These are phyloP conservation scores for Boletus tylopilopsis DNA, from an alignment of 768 basidiomycete species.

Conservation along the genomic window DNA sequence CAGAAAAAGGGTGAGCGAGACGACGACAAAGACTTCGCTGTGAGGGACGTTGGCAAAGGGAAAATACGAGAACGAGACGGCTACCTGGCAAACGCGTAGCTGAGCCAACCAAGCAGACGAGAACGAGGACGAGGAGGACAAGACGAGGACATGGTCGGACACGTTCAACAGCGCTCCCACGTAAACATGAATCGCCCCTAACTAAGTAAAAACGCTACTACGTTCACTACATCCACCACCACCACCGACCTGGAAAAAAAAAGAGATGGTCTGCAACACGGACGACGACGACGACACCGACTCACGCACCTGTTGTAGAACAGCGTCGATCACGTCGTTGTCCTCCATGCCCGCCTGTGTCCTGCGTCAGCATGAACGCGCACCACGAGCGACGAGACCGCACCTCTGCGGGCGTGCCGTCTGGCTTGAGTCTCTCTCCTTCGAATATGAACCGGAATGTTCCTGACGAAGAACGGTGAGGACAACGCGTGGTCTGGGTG, in stretches of 20 bases:
- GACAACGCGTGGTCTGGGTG: not conserved
- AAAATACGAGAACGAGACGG: not conserved
- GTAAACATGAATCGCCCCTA: not conserved
- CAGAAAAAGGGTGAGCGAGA: conserved; percentile 76
- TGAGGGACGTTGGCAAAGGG: not conserved
- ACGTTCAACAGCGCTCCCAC: conserved; percentile 3
- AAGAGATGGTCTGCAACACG: not conserved
- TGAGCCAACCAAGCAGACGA: conserved; percentile 70
- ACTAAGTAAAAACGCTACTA: not conserved
- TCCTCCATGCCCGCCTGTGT: conserved; percentile 56
- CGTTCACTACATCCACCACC: not conserved
- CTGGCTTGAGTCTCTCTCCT: conserved; percentile 43
- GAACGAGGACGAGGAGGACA: no score
- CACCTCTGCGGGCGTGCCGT: conserved; percentile 55
- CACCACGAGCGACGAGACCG: conserved; percentile 13
- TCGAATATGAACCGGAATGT: conserved; percentile 62
- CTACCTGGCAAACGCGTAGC: conserved; percentile 83
- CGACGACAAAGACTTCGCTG: conserved; percentile 80
- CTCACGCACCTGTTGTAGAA: conserved; percentile 49
- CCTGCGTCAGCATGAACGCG: not conserved
- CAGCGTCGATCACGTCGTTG: conserved; percentile 58
- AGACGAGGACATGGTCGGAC: conserved; percentile 8
- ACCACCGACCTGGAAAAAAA: conserved; percentile 21
- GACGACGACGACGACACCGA: not conserved
- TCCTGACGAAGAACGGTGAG: conserved; percentile 33